Evolutionary conservation across 495 filamentous ascomycete genomes (phyloP), one percentile per base, ranked within the genome.

Genomic region (Lasiosphaeria ovina): DNA sequence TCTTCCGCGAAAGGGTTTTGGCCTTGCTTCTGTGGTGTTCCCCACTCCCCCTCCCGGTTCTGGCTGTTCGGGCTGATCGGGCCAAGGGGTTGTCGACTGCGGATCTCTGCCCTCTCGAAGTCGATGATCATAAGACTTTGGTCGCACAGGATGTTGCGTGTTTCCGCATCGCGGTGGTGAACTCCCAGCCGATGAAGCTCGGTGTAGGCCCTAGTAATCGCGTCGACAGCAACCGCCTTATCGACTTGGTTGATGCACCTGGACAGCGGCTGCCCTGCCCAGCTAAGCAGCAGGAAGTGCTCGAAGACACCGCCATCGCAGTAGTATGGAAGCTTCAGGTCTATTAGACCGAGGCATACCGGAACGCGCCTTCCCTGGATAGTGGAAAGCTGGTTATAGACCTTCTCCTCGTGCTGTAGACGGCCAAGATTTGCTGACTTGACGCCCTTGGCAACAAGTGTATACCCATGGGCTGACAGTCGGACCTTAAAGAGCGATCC

Each of bases 381-480:
- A 56, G 62, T 7, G 3, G 33, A 49, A 5, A 79, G 66, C 17
- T 61, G 62, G 53, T 67, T 49, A 60, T 78, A 79, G 35, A 75
- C 57, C 35, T 66, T 35, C 4, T 63, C 53, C 57, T 79, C 70
- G 55, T 76, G 67, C 35, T 61, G 60, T 8, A 79, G 66, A 55
- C 56, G 58, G 32, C 3, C 35, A 33, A 65, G 32, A 52, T 59
- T n/a, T 35, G 3, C 33, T 3, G 35, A 11, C 53, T 67, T 66
- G 3, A 71, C 64, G 47, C 73, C 74, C 65, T 83, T 83, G 14
- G 75, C 78, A 12, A 77, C 75, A 56, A 81, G 65, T 35, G 76
- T 80, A 56, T 83, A 82, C 51, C 79, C 76, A 57, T 81, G 65
- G 10, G 77, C 74, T 56, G 69, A 71, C 35, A 80, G 64, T 33